A percentile compares a stretch with the other conserved stretches of the same genome.
phyloP scores from a whole-genome alignment of 2,329 filamentous ascomycete genomes.

The Beauveria bassiana region DNA sequence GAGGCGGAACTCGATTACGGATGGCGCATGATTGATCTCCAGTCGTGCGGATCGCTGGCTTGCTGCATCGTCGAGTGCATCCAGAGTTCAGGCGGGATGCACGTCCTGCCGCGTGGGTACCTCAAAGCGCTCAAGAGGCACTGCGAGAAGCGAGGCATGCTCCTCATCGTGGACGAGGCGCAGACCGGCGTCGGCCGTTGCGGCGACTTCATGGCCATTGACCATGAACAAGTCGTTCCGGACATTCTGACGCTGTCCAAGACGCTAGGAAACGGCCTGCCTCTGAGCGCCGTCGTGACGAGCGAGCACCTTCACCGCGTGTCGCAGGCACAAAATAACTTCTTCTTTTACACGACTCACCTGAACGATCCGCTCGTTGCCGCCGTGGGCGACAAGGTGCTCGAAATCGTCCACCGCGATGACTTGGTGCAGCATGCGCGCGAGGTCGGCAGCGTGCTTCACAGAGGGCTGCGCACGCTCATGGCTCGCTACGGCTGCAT shows the following conservation, averaged over 20 bases:
- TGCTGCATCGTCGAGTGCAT: constrained; percentile 59
- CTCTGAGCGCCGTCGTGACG: constrained; percentile 50
- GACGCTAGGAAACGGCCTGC: constrained; percentile 53
- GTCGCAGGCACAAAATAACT: constrained; percentile 37
- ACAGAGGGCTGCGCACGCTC: constrained; percentile 36
- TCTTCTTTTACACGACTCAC: constrained; percentile 53
- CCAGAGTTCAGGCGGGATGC: constrained; percentile 51
- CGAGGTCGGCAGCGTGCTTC: constrained; percentile 37
- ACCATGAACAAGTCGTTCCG: constrained; percentile 45
- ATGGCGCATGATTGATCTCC: constrained; percentile 52
- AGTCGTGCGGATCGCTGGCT: constrained; percentile 53
- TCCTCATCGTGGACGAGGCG: constrained; percentile 54
- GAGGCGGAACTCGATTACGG: constrained; percentile 52
- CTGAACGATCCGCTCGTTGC: constrained; percentile 54
- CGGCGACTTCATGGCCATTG: constrained; percentile 52
- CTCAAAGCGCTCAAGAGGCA: constrained; percentile 46
- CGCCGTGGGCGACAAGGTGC: constrained; percentile 52
- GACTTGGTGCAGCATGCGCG: constrained; percentile 39
- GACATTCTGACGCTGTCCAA: constrained; percentile 55
- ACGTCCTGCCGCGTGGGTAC: constrained; percentile 51
- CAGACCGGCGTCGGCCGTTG: constrained; percentile 52
- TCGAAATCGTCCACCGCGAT: constrained; percentile 53
- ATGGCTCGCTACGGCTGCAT: constrained; percentile 50
- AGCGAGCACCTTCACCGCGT: constrained; percentile 43
- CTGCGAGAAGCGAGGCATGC: constrained; percentile 49